phyloP scores from a whole-genome alignment of 2,329 filamentous ascomycete species.

The Pseudogymnoascus sp. region DNA sequence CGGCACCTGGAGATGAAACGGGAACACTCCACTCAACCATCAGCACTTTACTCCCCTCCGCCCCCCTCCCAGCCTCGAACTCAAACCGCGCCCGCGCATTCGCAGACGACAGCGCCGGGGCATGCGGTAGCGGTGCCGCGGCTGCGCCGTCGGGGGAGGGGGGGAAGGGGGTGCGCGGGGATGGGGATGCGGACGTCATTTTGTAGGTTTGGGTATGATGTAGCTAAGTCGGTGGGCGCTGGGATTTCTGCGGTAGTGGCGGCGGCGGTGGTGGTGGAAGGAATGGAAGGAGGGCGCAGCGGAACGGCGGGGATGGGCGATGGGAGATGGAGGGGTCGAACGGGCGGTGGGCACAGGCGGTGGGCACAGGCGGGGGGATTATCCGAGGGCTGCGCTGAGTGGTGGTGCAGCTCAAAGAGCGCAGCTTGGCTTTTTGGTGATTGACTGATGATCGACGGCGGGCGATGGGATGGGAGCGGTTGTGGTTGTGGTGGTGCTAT shows the following conservation, averaged over 20 bases:
- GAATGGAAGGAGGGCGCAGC: not conserved
- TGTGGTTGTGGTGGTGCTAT: not conserved
- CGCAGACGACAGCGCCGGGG: slow-evolving; percentile 39
- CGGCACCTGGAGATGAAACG: slow-evolving; percentile 23
- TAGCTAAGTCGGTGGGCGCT: not conserved
- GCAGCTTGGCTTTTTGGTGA: not conserved
- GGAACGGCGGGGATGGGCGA: not conserved
- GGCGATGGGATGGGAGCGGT: not conserved
- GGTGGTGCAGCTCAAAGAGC: not conserved
- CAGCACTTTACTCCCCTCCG: slow-evolving; percentile 81
- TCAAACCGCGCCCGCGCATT: slow-evolving; percentile 77
- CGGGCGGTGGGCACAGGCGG: not conserved
- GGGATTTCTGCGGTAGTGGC: not conserved
- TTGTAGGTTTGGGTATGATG: not conserved
- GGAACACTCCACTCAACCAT: slow-evolving; percentile 73
- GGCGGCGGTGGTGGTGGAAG: not conserved
- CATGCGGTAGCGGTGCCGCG: slow-evolving; percentile 19
- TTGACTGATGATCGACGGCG: not conserved
- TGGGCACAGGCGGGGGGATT: not conserved
- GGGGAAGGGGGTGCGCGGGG: not conserved
- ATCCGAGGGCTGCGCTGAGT: not conserved
- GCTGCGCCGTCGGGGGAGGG: not conserved
- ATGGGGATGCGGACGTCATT: not conserved
- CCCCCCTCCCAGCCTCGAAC: slow-evolving; percentile 67
- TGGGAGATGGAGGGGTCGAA: not conserved